Evolutionary conservation across 1,139 yeast genomes (phyloP), one percentile per base, ranked within the genome.

Genomic region (Diutina neorugosa): DNA sequence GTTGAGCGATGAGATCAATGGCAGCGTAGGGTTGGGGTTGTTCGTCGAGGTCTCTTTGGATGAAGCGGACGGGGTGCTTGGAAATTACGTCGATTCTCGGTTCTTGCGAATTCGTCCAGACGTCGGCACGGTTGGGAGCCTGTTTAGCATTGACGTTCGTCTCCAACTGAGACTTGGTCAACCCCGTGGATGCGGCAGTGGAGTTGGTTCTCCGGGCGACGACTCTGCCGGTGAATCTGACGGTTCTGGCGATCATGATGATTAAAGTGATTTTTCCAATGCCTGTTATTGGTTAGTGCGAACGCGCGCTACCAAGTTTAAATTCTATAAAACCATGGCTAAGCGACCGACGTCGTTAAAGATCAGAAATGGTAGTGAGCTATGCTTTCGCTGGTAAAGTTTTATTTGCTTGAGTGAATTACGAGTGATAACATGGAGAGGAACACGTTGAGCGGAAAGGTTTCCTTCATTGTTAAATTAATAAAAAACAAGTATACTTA

Each of bases 1-100:
- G 82, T 63, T 84, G 69, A 48, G 86, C 84, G 63, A 88, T 86
- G 66, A 88, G 76, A 54, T 87, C 93, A 64, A 88, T 88, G 57
- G 95, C 96, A 51, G 96, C 88, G 58, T 82, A 80, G 7, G 96
- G 91, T 63, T 78, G 78, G 56, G 96, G 96, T 69, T 88, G 94
- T 55, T 67, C 63, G 4, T 69, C 73, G 57, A 87, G 72, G 64
- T 87, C 88, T 59, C 74, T 79, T 63, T 87, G 95, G 54, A 83
- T 79, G 62, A 87, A 87, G 62, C 93, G 76, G 54, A 64, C 65
- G 12, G 90, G 83, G 58, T 84, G 80, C 53, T 63, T 68, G 52
- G 76, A 68, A 61, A 82, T 70, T 19, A 84, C 81, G 31, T 81
- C 81, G 44, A 74, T 62, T 65, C 91, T 79, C 48, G 83, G 71